Conservation (phyloP, 148 eudicot species). For the Agrostemma githago region DNA sequence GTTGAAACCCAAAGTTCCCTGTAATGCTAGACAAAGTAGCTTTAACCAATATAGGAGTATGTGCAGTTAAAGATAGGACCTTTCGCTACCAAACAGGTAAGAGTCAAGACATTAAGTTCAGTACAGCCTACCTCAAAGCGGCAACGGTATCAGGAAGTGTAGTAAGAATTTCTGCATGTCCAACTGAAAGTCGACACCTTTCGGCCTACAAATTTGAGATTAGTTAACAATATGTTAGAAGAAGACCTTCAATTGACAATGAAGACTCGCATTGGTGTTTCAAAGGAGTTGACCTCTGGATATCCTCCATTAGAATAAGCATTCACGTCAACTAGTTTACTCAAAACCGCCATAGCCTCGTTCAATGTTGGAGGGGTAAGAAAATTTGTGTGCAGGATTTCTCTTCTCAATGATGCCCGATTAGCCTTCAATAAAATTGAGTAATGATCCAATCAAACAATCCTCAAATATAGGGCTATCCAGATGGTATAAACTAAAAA, state of each 20-base stretch:
- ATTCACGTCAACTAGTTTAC: conserved; percentile 59
- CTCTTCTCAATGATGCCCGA: conserved; percentile 64
- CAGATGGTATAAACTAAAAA: background rate
- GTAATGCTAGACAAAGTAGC: conserved; percentile 57
- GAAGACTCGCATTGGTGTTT: conserved; percentile 2
- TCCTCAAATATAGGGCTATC: background rate
- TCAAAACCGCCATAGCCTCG: conserved; percentile 59
- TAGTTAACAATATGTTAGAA: background rate
- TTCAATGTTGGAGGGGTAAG: conserved; percentile 69
- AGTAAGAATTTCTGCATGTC: conserved; percentile 59
- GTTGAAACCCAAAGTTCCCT: conserved; percentile 78
- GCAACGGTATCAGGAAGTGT: conserved; percentile 60
- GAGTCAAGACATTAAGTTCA: background rate
- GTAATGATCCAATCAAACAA: conserved; percentile 10
- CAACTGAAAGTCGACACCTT: conserved; percentile 89
- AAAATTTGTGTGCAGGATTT: conserved; percentile 81
- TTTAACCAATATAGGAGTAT: conserved; percentile 15
- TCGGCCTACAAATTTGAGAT: conserved; percentile 58
- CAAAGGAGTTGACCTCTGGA: conserved; percentile 52
- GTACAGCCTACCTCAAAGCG: conserved; percentile 59
- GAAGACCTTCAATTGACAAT: conserved; percentile 2
- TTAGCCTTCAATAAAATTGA: conserved; percentile 46
- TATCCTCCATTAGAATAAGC: conserved; percentile 76
- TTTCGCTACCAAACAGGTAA: background rate
- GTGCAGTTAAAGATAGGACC: background rate